Evolutionary conservation across 129 eudicot genomes (phyloP).

Genomic region (Centrapalus pauciflorus): DNA sequence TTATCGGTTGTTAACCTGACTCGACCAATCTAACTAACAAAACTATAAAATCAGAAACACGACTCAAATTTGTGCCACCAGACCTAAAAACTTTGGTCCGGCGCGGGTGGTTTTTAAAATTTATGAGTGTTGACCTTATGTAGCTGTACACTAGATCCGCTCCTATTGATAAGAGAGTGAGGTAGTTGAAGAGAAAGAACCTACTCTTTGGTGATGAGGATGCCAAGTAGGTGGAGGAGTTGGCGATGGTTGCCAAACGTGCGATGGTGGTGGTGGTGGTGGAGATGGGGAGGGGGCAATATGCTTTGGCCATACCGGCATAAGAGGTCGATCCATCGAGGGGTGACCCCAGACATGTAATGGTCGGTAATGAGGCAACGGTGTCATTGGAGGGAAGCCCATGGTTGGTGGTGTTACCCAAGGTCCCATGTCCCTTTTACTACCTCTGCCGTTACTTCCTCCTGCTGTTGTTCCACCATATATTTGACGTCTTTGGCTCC

Average conservation of each 20-base stretch:
- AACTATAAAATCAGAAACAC: too few relatives aligned
- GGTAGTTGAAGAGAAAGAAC: too few relatives aligned
- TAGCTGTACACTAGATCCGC: too few relatives aligned
- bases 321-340: constrained; percentile 52
- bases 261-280: constrained; percentile 30
- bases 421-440: constrained; percentile 46
- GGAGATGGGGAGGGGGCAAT: constrained; percentile 39
- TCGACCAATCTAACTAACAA: too few relatives aligned
- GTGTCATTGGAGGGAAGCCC: constrained; percentile 75
- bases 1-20: too few relatives aligned
- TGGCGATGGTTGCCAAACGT: constrained; percentile 37
- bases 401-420: constrained; percentile 81
- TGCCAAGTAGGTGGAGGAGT: constrained; percentile 64
- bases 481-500: constrained; percentile 85
- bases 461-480: constrained; percentile 43
- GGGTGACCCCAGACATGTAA: constrained; percentile 99
- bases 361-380: constrained; percentile 67
- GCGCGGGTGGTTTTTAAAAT: too few relatives aligned
- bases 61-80: too few relatives aligned
- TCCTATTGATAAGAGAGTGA: too few relatives aligned
- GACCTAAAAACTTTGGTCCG: too few relatives aligned
- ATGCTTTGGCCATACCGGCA: constrained; percentile 79
- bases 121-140: too few relatives aligned
- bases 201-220: constrained; percentile 59
- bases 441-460: constrained; percentile 26